Percentiles rank a stretch among this genome's conserved stretches.
Conservation (phyloP, 176 grass and related monocot genomes). For the Phyllostachys edulis region DNA sequence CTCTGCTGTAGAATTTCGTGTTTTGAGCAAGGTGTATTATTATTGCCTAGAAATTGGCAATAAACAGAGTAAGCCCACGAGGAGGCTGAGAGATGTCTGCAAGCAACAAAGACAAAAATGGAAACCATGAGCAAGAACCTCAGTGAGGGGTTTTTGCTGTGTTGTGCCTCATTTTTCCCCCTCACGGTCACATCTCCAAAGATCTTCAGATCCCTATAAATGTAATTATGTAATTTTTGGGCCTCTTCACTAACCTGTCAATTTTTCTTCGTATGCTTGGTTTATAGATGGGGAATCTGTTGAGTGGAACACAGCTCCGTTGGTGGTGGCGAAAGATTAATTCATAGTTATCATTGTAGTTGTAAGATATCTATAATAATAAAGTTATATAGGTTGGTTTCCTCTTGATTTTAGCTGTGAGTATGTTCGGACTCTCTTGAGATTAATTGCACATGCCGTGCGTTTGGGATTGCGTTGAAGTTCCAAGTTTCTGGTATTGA, state of each 20-base stretch:
- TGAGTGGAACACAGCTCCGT: not conserved
- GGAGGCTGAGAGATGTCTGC: not conserved
- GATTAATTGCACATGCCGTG: not conserved
- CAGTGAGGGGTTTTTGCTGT: not conserved
- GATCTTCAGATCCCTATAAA: slow-evolving; percentile 27
- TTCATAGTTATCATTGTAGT: slow-evolving; percentile 24
- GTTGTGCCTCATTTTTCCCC: not conserved
- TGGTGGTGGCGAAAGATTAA: not conserved
- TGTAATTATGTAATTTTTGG: slow-evolving; percentile 51
- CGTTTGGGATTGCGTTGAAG: not conserved
- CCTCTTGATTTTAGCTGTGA: not conserved
- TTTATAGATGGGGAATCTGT: not conserved
- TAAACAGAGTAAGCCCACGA: not conserved
- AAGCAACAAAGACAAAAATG: slow-evolving; percentile 12
- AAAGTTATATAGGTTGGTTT: slow-evolving; percentile 13
- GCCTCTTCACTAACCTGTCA: slow-evolving; percentile 10
- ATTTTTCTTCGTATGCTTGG: not conserved
- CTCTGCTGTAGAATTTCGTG: not conserved
- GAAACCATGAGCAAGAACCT: slow-evolving; percentile 21
- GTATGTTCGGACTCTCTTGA: not conserved
- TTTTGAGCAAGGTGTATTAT: not conserved
- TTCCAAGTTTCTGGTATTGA: not conserved
- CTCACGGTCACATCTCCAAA: not conserved
- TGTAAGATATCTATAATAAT: slow-evolving; percentile 31
- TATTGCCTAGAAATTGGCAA: slow-evolving; percentile 20